Conservation (phyloP, 2,329 filamentous ascomycete species). For the Phoma herbarum region DNA sequence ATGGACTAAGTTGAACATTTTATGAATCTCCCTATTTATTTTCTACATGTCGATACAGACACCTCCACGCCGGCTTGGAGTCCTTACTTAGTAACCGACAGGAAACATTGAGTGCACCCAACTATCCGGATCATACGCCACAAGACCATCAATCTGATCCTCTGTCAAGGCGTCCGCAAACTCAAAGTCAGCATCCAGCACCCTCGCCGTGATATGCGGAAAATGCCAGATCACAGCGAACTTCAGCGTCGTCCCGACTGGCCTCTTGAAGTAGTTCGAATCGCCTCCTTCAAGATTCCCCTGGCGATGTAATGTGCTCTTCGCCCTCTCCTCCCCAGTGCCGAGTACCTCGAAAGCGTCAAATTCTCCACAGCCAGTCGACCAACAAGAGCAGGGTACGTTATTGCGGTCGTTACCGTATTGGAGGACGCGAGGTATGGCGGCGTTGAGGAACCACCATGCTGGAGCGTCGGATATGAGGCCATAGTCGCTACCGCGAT, state of each 20-base stretch:
- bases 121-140: conserved; percentile 47
- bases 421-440: conserved; percentile 74
- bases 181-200: conserved; percentile 51
- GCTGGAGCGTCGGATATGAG: conserved; percentile 73
- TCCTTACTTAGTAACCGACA: conserved; percentile 41
- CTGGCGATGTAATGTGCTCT: conserved; percentile 71
- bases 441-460: conserved; percentile 78
- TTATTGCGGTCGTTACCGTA: conserved; percentile 63
- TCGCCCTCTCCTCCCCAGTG: conserved; percentile 70
- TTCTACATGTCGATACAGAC: too few relatives aligned
- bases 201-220: conserved; percentile 43
- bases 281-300: conserved; percentile 68
- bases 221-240: conserved; percentile 59
- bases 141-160: conserved; percentile 47
- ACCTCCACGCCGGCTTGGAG: too few relatives aligned
- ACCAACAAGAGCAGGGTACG: conserved; percentile 74
- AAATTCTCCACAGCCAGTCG: conserved; percentile 74
- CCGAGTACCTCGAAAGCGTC: conserved; percentile 78
- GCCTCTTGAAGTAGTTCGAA: conserved; percentile 76
- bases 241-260: conserved; percentile 67
- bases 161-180: conserved; percentile 49
- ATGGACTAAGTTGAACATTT: too few relatives aligned
- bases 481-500: conserved; percentile 42
- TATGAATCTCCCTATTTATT: too few relatives aligned
- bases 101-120: conserved; percentile 53